A percentile compares a stretch with the other conserved stretches of the same genome.
Conservation (phyloP, 441 rosid genomes). For the Erysimum cheiri region DNA sequence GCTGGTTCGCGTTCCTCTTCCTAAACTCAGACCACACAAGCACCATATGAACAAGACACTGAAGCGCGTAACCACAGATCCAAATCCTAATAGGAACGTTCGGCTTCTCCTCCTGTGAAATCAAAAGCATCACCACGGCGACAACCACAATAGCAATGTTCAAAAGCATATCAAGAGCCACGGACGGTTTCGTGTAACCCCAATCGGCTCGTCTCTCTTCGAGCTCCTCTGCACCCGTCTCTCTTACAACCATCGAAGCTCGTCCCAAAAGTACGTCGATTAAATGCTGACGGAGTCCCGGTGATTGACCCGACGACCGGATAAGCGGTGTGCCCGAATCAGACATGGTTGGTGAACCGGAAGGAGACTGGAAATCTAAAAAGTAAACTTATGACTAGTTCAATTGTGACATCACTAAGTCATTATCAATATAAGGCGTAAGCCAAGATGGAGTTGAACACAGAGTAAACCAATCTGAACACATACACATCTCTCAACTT, state of each 20-base stretch:
- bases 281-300: no score
- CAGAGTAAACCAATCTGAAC: no score
- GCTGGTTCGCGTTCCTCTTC: slow-evolving; percentile 33
- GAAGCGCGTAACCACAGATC: slow-evolving; percentile 64
- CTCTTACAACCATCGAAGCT: slow-evolving; percentile 42
- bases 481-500: no score
- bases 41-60: slow-evolving; percentile 61
- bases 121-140: slow-evolving; percentile 48
- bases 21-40: slow-evolving; percentile 54
- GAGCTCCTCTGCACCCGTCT: slow-evolving; percentile 55
- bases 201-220: slow-evolving; percentile 51
- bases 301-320: no score
- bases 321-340: no score
- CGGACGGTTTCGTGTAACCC: slow-evolving; percentile 56
- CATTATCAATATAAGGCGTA: no score
- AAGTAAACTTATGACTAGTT: no score
- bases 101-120: slow-evolving; percentile 53
- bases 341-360: no score
- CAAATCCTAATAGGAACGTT: slow-evolving; percentile 65
- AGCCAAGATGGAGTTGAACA: no score
- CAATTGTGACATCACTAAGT: no score
- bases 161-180: slow-evolving; percentile 69
- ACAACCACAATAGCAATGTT: slow-evolving; percentile 59
- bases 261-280: slow-evolving; percentile 7
- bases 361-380: no score